Evolutionary conservation across 2,329 filamentous ascomycete genomes (phyloP).

Genomic region (Setomelanomma holmii): DNA sequence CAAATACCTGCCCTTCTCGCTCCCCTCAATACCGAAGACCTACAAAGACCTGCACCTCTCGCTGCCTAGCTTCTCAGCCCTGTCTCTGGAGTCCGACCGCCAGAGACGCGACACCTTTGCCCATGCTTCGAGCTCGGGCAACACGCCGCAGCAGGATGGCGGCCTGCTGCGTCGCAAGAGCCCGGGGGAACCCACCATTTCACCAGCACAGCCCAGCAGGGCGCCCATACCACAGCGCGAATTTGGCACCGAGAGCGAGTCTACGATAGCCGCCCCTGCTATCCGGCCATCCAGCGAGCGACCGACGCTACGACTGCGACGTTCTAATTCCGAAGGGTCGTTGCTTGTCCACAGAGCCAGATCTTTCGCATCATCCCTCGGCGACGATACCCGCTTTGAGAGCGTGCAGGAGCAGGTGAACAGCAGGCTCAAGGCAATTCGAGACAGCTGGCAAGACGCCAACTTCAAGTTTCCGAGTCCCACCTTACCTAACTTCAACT

Average conservation of each 20-base stretch:
- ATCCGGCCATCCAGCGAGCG: conserved; percentile 19
- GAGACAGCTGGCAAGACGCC: conserved; percentile 84
- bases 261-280: conserved; percentile 17
- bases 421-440: conserved; percentile 86
- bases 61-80: conserved; percentile 41
- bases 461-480: conserved; percentile 69
- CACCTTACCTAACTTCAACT: conserved; percentile 62
- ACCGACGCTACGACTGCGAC: conserved; percentile 55
- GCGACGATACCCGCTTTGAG: conserved; percentile 81
- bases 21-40: conserved; percentile 48
- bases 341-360: conserved; percentile 74
- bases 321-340: conserved; percentile 78
- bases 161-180: conserved; percentile 12
- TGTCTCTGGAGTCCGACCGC: conserved; percentile 25
- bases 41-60: conserved; percentile 47
- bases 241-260: conserved; percentile 24
- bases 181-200: conserved; percentile 8
- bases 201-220: conserved; percentile 19
- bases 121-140: conserved; percentile 4
- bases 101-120: conserved; percentile 26
- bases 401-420: conserved; percentile 86
- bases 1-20: conserved; percentile 47
- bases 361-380: conserved; percentile 81
- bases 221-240: conserved; percentile 25
- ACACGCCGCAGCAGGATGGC: conserved; percentile 34